These are phyloP conservation scores for Colletotrichum plurivorum DNA, from an alignment of 2,329 filamentous ascomycete species.

Conservation along the genomic window DNA sequence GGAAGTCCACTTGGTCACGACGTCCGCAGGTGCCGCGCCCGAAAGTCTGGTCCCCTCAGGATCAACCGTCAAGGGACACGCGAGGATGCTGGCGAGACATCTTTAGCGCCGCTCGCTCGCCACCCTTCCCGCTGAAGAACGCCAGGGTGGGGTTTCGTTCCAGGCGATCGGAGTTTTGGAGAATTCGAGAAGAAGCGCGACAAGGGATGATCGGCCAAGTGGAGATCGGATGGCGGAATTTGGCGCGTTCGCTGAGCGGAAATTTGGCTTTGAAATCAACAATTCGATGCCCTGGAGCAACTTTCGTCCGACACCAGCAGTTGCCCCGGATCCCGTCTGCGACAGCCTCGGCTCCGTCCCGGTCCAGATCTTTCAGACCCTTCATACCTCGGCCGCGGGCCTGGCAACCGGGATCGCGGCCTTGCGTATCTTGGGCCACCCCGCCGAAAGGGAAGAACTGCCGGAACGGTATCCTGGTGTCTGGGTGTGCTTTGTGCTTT, in stretches of 20 bases:
- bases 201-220: slow-evolving; percentile 21
- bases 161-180: slow-evolving; percentile 13
- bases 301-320: slow-evolving; percentile 27
- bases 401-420: slow-evolving; percentile 7
- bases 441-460: slow-evolving; percentile 27
- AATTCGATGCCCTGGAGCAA: slow-evolving; percentile 30
- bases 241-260: slow-evolving; percentile 8
- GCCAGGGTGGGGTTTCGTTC: background rate
- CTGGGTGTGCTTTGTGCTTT: slow-evolving; percentile 28
- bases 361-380: too few species aligned
- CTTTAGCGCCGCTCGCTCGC: background rate
- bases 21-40: slow-evolving; percentile 13
- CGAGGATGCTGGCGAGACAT: slow-evolving; percentile 31
- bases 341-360: slow-evolving; percentile 30
- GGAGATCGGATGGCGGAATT: slow-evolving; percentile 24
- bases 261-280: slow-evolving; percentile 40
- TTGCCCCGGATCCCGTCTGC: slow-evolving; percentile 31
- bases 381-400: too few species aligned
- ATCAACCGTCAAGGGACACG: slow-evolving; percentile 24
- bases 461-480: background rate
- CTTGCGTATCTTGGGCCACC: slow-evolving; percentile 1
- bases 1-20: slow-evolving; percentile 16
- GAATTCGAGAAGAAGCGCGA: slow-evolving; percentile 20
- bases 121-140: background rate
- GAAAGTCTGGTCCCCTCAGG: background rate